These are phyloP conservation scores for Yamadazyma diospyri DNA, from an alignment of 1,139 yeast species.

Conservation along the genomic window DNA sequence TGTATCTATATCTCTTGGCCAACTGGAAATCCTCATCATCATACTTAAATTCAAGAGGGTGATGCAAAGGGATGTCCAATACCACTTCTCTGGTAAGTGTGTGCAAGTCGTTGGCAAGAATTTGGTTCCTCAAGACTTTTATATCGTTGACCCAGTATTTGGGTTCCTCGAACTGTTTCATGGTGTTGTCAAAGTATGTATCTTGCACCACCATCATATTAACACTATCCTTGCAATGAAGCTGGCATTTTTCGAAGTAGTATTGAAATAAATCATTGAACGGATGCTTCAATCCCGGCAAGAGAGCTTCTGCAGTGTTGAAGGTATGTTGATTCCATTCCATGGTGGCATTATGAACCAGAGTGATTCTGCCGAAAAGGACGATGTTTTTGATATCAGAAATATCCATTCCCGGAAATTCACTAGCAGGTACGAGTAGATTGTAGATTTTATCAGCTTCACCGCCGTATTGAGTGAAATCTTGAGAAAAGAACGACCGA, in stretches of 20 bases:
- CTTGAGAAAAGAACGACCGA: not conserved
- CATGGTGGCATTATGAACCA: conserved; percentile 22
- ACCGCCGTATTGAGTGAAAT: conserved; percentile 1
- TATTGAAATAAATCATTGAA: conserved; percentile 20
- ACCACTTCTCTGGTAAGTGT: conserved; percentile 1
- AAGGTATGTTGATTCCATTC: not conserved
- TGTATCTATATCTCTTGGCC: too few species aligned
- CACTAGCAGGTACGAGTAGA: conserved; percentile 12
- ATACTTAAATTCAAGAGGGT: not conserved
- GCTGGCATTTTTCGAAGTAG: conserved; percentile 17
- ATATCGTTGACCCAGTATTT: conserved; percentile 1
- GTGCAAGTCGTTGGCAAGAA: conserved; percentile 3
- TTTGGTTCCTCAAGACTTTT: conserved; percentile 1
- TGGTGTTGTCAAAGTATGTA: conserved; percentile 6
- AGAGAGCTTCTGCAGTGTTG: not conserved
- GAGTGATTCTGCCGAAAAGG: conserved; percentile 22
- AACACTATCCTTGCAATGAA: conserved; percentile 11
- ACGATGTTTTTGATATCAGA: conserved; percentile 16
- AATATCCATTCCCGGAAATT: conserved; percentile 18
- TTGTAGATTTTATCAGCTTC: not conserved
- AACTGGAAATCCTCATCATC: not conserved
- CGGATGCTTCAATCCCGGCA: conserved; percentile 25
- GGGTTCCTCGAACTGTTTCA: not conserved
- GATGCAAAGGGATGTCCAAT: not conserved
- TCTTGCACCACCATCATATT: conserved; percentile 16